These are phyloP conservation scores for Lipomyces spencermartinsiae DNA, from an alignment of 805 yeast genomes.

Conservation along the genomic window DNA sequence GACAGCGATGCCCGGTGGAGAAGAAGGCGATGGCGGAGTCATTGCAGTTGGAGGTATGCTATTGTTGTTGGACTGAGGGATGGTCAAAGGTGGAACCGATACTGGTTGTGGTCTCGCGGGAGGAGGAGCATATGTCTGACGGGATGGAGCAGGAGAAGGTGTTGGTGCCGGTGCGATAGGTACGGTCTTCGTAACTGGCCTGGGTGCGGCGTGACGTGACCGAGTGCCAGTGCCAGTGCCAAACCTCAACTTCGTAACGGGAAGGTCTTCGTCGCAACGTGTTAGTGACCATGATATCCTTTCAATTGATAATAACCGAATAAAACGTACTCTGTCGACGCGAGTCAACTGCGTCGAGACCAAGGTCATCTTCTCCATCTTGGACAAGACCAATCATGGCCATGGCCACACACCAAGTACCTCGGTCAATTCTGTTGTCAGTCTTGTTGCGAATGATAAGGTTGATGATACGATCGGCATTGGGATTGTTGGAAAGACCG, in stretches of 20 bases:
- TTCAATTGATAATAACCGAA: not conserved
- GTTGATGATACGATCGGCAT: constrained; percentile 27
- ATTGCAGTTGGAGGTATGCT: constrained; percentile 26
- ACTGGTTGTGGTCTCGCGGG: constrained; percentile 11
- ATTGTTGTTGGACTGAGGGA: not conserved
- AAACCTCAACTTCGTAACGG: constrained; percentile 19
- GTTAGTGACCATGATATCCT: not conserved
- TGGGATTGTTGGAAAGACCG: constrained; percentile 24
- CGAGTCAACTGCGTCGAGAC: constrained; percentile 43
- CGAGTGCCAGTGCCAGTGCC: constrained; percentile 6
- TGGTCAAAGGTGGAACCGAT: constrained; percentile 16
- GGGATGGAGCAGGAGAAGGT: constrained; percentile 11
- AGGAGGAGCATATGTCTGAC: constrained; percentile 17
- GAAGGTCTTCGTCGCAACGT: constrained; percentile 18
- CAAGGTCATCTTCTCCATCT: constrained; percentile 43
- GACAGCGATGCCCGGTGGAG: constrained; percentile 31
- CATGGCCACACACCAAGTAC: constrained; percentile 46
- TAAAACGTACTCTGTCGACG: constrained; percentile 31
- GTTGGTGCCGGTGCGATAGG: not conserved
- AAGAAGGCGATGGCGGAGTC: constrained; percentile 38
- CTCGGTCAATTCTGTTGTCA: constrained; percentile 39
- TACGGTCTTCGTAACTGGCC: not conserved
- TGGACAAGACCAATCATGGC: constrained; percentile 47
- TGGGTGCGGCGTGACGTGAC: not conserved
- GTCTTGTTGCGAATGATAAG: constrained; percentile 36